Evolutionary conservation across 2,329 filamentous ascomycete species (phyloP).

Genomic region (Aureobasidium sp.): DNA sequence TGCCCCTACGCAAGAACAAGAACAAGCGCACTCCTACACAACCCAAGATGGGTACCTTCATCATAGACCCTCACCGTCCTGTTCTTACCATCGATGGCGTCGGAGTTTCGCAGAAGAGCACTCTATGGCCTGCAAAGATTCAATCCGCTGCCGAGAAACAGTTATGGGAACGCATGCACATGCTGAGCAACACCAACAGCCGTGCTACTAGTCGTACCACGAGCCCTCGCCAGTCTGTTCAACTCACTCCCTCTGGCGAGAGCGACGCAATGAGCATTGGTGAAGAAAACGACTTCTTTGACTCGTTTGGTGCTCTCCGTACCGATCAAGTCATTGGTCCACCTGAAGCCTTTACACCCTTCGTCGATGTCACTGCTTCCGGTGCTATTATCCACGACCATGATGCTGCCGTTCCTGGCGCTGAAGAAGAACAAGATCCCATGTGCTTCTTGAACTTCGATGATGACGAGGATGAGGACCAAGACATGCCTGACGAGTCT

Average conservation of each 20-base stretch:
- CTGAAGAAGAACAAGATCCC: constrained; percentile 48
- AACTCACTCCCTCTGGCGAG: constrained; percentile 18
- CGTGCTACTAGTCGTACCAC: constrained; percentile 25
- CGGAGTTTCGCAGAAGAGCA: constrained; percentile 17
- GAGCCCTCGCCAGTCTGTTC: constrained; percentile 25
- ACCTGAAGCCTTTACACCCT: constrained; percentile 18
- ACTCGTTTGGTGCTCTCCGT: constrained; percentile 15
- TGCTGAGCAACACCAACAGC: constrained; percentile 17
- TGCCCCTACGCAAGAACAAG: constrained; percentile 13
- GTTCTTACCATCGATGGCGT: constrained; percentile 18
- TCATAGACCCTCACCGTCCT: constrained; percentile 22
- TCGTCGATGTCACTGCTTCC: constrained; percentile 17
- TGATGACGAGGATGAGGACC: constrained; percentile 54
- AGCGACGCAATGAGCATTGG: constrained; percentile 17
- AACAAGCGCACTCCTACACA: constrained; percentile 15
- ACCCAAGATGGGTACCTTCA: constrained; percentile 24
- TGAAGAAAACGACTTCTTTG: constrained; percentile 11
- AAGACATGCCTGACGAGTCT: constrained; percentile 37
- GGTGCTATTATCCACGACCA: constrained; percentile 16
- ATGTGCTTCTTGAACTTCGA: constrained; percentile 67
- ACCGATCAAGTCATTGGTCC: constrained; percentile 18
- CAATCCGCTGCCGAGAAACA: constrained; percentile 17
- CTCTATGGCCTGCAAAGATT: constrained; percentile 19
- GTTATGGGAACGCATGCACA: constrained; percentile 16
- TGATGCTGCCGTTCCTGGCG: constrained; percentile 24